Percentiles rank a stretch among this genome's conserved stretches.
Conservation (phyloP, 192 early-diverging fungal genomes). For the Entomortierella parvispora region DNA sequence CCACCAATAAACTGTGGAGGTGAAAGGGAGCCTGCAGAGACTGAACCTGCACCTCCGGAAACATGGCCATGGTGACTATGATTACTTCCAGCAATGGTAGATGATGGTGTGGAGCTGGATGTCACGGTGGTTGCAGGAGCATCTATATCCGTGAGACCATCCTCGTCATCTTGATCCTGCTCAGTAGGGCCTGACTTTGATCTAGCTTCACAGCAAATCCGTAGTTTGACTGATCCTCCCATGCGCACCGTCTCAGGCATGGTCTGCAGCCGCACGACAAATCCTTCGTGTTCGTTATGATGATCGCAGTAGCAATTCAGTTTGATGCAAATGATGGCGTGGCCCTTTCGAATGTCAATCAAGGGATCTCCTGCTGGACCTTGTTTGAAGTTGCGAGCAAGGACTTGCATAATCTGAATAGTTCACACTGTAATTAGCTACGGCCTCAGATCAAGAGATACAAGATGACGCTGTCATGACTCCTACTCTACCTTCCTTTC, state of each 20-base stretch:
- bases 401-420: conserved; percentile 46
- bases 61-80: no score
- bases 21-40: conserved; percentile 40
- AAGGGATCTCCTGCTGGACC: conserved; percentile 36
- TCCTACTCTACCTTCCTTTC: conserved; percentile 49
- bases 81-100: no score
- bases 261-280: conserved; percentile 38
- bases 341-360: conserved; percentile 47
- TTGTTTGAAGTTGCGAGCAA: conserved; percentile 49
- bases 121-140: conserved; percentile 7
- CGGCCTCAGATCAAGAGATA: neutral
- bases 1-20: neutral
- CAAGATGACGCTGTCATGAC: no score
- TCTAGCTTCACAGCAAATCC: conserved; percentile 49
- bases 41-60: neutral
- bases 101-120: neutral
- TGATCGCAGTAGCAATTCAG: conserved; percentile 52
- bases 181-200: conserved; percentile 33
- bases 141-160: conserved; percentile 49
- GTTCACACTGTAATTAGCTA: neutral
- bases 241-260: conserved; percentile 37
- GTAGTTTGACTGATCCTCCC: conserved; percentile 49
- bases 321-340: conserved; percentile 48
- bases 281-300: conserved; percentile 49
- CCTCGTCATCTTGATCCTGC: conserved; percentile 43